These are phyloP conservation scores for Amanita inopinata DNA, from an alignment of 768 basidiomycete species.

Conservation along the genomic window DNA sequence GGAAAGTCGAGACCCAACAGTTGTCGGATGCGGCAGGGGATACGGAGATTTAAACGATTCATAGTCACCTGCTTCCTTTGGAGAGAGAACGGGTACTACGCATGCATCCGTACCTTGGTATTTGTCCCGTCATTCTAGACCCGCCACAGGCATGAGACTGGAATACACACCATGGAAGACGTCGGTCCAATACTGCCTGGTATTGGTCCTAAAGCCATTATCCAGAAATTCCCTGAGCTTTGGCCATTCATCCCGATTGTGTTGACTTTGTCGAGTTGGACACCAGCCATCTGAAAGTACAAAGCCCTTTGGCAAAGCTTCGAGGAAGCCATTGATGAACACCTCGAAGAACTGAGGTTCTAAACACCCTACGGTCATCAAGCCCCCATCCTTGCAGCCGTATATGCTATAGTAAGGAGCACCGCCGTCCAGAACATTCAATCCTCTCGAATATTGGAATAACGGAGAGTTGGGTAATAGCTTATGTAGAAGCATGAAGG, in stretches of 20 bases:
- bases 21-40: constrained; percentile 30
- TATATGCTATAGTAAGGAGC: constrained; percentile 75
- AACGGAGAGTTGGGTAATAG: constrained; percentile 24
- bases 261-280: constrained; percentile 38
- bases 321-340: constrained; percentile 48
- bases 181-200: constrained; percentile 60
- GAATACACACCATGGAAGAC: constrained; percentile 52
- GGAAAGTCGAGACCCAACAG: not conserved
- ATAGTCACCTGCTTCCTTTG: constrained; percentile 46
- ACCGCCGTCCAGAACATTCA: constrained; percentile 63
- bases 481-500: constrained; percentile 53
- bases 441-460: constrained; percentile 38
- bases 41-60: constrained; percentile 37
- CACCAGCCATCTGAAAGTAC: constrained; percentile 41
- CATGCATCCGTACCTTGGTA: constrained; percentile 61
- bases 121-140: not conserved
- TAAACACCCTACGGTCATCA: constrained; percentile 70
- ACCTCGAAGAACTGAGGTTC: constrained; percentile 63
- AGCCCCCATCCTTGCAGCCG: constrained; percentile 58
- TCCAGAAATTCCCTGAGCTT: constrained; percentile 46
- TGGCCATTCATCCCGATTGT: constrained; percentile 44
- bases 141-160: not conserved
- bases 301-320: constrained; percentile 36
- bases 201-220: constrained; percentile 49
- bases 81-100: constrained; percentile 55